A percentile compares a stretch with the other conserved stretches of the same genome.
phyloP scores from a whole-genome alignment of 805 yeast genomes.

The Lipomyces orientalis region DNA sequence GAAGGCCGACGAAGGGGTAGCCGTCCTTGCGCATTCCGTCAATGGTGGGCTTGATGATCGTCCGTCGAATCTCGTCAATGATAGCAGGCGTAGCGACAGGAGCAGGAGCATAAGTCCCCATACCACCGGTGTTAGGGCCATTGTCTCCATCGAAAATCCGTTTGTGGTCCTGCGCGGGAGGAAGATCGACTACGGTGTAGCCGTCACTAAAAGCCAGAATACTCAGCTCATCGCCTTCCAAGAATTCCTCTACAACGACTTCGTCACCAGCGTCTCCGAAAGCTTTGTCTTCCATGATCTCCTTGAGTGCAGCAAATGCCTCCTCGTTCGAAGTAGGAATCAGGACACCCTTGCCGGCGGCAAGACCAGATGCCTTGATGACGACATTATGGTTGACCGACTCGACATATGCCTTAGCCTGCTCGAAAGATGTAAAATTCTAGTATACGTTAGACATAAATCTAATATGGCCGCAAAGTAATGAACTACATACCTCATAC shows the following conservation, averaged over 20 bases:
- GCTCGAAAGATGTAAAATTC: constrained; percentile 77
- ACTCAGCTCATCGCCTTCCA: constrained; percentile 96
- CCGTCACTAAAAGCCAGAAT: constrained; percentile 93
- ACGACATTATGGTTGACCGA: constrained; percentile 76
- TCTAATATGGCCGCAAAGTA: background rate
- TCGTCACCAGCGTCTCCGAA: constrained; percentile 95
- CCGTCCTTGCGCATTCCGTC: constrained; percentile 97
- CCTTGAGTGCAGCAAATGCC: constrained; percentile 81
- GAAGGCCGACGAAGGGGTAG: constrained; percentile 91
- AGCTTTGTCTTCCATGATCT: constrained; percentile 85
- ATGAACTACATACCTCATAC: constrained; percentile 52
- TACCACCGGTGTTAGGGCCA: constrained; percentile 98
- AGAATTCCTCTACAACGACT: constrained; percentile 92
- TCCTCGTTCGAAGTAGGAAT: constrained; percentile 85
- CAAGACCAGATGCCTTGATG: constrained; percentile 96
- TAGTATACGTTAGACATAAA: background rate
- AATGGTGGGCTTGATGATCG: constrained; percentile 87
- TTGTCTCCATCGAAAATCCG: constrained; percentile 90
- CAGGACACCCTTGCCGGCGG: constrained; percentile 98
- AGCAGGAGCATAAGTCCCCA: constrained; percentile 99
- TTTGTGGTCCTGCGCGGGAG: constrained; percentile 98
- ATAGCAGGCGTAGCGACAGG: constrained; percentile 86
- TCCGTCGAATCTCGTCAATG: constrained; percentile 68
- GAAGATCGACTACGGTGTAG: constrained; percentile 84
- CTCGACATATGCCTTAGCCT: constrained; percentile 74